Percentiles rank a stretch among this genome's conserved stretches.
Conservation (phyloP, 73 alveolate genomes). For the Effrenium voratum region DNA sequence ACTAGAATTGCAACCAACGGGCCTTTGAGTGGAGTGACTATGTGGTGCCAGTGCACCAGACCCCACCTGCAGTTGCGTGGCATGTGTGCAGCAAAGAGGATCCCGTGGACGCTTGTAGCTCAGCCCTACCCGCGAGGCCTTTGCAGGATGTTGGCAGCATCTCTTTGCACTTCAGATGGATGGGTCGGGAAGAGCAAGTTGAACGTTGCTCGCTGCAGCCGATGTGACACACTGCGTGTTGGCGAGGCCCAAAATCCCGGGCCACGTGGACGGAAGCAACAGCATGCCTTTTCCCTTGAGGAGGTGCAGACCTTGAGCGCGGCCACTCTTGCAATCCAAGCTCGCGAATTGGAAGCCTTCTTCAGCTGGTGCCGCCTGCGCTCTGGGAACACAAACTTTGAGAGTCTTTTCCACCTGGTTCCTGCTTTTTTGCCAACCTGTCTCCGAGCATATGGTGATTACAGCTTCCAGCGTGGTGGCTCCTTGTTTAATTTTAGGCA, state of each 20-base stretch:
- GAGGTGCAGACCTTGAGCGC: not conserved
- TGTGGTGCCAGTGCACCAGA: not conserved
- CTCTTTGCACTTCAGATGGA: not conserved
- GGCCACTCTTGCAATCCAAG: not conserved
- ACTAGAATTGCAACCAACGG: not conserved
- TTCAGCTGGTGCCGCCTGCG: not conserved
- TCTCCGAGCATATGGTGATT: not conserved
- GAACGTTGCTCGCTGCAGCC: not conserved
- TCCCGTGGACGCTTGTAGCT: constrained; percentile 22
- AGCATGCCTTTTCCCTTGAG: not conserved
- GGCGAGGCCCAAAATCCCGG: not conserved
- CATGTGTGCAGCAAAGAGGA: no score
- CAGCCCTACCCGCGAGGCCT: constrained; percentile 18
- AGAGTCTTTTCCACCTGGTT: not conserved
- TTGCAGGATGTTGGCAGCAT: not conserved
- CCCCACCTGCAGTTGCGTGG: constrained; percentile 9
- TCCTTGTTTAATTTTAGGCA: not conserved
- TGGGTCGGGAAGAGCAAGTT: not conserved
- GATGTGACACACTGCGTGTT: not conserved
- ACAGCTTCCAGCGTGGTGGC: not conserved
- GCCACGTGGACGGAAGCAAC: not conserved
- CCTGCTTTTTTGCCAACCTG: not conserved
- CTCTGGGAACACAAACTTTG: not conserved
- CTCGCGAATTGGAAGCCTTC: not conserved
- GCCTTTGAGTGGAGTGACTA: not conserved